Evolutionary conservation across 768 basidiomycete species (phyloP).

Genomic region (Crepidotus variabilis): DNA sequence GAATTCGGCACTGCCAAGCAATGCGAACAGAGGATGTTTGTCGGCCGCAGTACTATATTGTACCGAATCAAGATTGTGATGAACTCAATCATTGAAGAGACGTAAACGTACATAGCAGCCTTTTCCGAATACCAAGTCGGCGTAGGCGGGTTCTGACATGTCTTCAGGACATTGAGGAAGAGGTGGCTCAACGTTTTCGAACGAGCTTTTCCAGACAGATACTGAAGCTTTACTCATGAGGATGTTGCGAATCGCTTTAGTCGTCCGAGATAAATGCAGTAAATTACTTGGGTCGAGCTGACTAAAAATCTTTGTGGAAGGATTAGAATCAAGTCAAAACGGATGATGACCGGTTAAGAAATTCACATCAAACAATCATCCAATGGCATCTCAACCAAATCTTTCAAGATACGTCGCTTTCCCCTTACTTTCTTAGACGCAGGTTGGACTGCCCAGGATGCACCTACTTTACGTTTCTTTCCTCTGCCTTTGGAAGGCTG

Average conservation of each 20-base stretch:
- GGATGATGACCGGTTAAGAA: not conserved
- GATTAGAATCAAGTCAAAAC: not conserved
- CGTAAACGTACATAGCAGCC: conserved; percentile 4
- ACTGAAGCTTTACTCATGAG: conserved; percentile 1
- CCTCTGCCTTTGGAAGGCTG: no score
- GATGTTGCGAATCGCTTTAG: not conserved
- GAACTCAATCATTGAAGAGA: not conserved
- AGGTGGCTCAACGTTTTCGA: not conserved
- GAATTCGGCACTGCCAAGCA: not conserved
- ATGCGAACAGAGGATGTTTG: not conserved
- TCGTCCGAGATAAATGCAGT: conserved; percentile 1
- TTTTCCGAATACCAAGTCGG: conserved; percentile 3
- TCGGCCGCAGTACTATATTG: not conserved
- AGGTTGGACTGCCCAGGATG: not conserved
- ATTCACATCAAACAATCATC: conserved; percentile 2
- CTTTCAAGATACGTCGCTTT: not conserved
- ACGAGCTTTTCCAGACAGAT: conserved; percentile 1
- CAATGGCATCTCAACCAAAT: conserved; percentile 1
- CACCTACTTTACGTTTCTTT: no score
- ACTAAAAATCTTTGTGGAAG: conserved; percentile 3
- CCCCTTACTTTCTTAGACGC: not conserved
- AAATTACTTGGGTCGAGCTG: not conserved
- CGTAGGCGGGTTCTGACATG: conserved; percentile 3
- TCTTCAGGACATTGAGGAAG: conserved; percentile 3
- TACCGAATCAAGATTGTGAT: not conserved